Evolutionary conservation across 2,329 filamentous ascomycete genomes (phyloP).

Genomic region (Talaromyces funiculosus): DNA sequence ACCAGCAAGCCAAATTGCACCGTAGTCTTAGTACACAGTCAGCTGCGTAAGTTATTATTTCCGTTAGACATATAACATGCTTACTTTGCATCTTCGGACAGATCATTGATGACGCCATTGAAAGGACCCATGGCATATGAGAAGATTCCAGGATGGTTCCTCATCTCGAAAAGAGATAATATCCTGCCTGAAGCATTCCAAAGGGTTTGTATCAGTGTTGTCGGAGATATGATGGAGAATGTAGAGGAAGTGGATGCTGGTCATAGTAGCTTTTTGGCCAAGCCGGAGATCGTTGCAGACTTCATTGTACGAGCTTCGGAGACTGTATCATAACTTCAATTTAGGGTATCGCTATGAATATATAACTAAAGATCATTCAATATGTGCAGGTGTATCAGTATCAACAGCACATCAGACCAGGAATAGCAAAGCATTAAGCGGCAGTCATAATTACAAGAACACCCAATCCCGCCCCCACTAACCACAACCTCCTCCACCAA

Average conservation of each 20-base stretch:
- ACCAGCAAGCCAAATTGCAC: neutral
- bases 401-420: neutral
- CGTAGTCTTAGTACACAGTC: neutral
- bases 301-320: neutral
- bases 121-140: neutral
- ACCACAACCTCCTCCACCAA: conserved; percentile 4
- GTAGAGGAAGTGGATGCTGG: neutral
- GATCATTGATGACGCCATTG: neutral
- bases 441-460: neutral
- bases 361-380: neutral
- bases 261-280: neutral
- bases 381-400: neutral
- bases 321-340: neutral
- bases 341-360: neutral
- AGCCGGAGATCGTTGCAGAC: neutral
- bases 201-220: neutral
- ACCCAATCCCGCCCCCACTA: neutral
- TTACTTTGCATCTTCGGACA: neutral
- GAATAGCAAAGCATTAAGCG: neutral
- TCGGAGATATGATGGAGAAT: neutral
- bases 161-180: neutral
- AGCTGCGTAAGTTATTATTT: neutral
- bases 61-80: neutral
- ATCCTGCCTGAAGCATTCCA: neutral
- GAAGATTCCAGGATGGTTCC: neutral